These are phyloP conservation scores for Nicotiana obtusifolia DNA, from an alignment of 257 asterid species.

Conservation along the genomic window DNA sequence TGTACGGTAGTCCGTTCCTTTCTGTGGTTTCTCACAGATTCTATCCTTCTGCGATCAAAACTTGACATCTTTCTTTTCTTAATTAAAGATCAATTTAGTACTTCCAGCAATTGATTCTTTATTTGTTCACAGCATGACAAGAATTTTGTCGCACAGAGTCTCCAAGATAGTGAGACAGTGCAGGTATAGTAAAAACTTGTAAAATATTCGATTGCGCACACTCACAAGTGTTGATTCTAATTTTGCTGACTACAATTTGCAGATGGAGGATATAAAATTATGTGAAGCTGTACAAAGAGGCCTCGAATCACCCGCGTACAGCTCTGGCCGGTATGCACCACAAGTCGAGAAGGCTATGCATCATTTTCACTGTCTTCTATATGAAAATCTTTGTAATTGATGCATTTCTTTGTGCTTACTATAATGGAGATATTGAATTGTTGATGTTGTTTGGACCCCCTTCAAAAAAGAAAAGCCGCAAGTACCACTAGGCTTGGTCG, in stretches of 20 bases:
- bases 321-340: constrained; percentile 64
- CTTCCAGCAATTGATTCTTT: neutral
- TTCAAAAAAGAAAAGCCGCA: too few species aligned
- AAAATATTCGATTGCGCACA: too few species aligned
- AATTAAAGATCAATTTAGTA: neutral
- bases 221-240: neutral
- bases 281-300: constrained; percentile 70
- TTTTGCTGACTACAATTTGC: constrained; percentile 10
- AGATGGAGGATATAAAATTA: constrained; percentile 59
- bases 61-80: neutral
- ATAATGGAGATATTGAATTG: too few species aligned
- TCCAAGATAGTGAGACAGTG: constrained; percentile 62
- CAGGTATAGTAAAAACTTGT: constrained; percentile 39
- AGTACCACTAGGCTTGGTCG: too few species aligned
- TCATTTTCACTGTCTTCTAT: constrained; percentile 64
- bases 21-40: too few species aligned
- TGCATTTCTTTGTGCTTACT: neutral
- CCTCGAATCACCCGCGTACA: constrained; percentile 67
- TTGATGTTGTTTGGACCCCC: too few species aligned
- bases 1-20: too few species aligned
- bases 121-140: constrained; percentile 39
- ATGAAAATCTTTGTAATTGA: constrained; percentile 32
- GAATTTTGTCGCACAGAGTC: constrained; percentile 45
- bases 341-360: constrained; percentile 84
- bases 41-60: too few species aligned